Evolutionary conservation across 768 basidiomycete species (phyloP).

Genomic region (Trametes cinnabarina): DNA sequence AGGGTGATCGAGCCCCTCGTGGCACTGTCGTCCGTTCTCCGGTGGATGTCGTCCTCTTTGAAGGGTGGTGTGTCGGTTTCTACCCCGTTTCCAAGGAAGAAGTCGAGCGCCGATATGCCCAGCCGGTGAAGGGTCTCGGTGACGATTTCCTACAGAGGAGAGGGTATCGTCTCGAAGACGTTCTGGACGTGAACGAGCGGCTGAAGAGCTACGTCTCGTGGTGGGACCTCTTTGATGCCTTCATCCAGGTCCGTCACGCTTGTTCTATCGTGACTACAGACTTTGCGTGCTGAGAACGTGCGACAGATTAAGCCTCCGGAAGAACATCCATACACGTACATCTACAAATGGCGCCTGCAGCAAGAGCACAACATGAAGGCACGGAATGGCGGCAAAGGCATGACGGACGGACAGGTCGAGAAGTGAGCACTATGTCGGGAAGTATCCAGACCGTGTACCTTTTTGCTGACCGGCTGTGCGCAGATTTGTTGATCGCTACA

Average conservation of each 20-base stretch:
- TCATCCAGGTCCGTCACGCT: slow-evolving; percentile 62
- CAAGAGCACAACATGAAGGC: slow-evolving; percentile 91
- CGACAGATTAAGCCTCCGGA: slow-evolving; percentile 40
- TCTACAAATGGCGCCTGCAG: slow-evolving; percentile 87
- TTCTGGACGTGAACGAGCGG: slow-evolving; percentile 61
- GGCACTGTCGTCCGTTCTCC: slow-evolving; percentile 47
- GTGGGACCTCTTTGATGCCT: slow-evolving; percentile 71
- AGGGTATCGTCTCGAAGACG: slow-evolving; percentile 46
- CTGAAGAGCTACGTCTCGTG: slow-evolving; percentile 59
- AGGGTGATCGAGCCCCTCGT: slow-evolving; percentile 73
- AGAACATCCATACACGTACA: slow-evolving; percentile 42
- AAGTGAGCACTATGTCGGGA: slow-evolving; percentile 30
- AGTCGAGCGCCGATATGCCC: slow-evolving; percentile 53
- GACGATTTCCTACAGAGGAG: slow-evolving; percentile 35
- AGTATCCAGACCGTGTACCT: too few relatives aligned
- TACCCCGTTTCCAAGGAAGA: slow-evolving; percentile 53
- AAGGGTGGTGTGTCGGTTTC: slow-evolving; percentile 97
- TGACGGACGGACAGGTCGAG: slow-evolving; percentile 80
- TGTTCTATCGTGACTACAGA: not conserved
- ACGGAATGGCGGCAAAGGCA: slow-evolving; percentile 79
- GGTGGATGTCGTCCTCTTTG: slow-evolving; percentile 83
- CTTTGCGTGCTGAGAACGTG: not conserved
- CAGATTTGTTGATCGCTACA: slow-evolving; percentile 90
- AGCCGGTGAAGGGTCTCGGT: slow-evolving; percentile 30
- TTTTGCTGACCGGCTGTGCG: not conserved